Evolutionary conservation across 2,329 filamentous ascomycete genomes (phyloP).

Genomic region (Biscogniauxia sp.): DNA sequence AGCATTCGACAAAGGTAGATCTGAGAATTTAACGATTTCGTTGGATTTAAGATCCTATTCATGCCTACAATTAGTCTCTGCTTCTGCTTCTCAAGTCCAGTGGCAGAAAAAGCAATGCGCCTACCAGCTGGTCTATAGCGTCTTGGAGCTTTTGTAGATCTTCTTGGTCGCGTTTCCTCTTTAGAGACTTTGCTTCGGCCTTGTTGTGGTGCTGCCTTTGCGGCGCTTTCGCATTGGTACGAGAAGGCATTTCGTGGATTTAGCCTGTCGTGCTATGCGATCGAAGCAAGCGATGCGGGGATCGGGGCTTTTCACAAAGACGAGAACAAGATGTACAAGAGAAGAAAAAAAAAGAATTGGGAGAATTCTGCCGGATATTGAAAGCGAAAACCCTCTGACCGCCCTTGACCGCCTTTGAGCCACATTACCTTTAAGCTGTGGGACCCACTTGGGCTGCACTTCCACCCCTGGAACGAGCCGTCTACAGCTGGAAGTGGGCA

Average conservation of each 20-base stretch:
- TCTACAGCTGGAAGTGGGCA: too few relatives aligned
- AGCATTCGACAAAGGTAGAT: conserved; percentile 80
- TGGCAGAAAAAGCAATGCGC: conserved; percentile 17
- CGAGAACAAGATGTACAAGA: conserved; percentile 9
- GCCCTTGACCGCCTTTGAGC: conserved; percentile 20
- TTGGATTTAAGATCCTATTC: conserved; percentile 57
- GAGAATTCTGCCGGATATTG: conserved; percentile 26
- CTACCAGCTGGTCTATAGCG: conserved; percentile 40
- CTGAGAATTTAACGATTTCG: conserved; percentile 67
- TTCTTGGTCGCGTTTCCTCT: conserved; percentile 42
- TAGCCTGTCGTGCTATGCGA: conserved; percentile 1
- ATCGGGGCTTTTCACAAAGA: conserved; percentile 7
- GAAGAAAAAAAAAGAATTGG: conserved; percentile 25
- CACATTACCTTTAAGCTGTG: background rate
- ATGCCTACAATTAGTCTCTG: background rate
- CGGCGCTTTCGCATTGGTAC: conserved; percentile 18
- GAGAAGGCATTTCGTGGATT: conserved; percentile 24
- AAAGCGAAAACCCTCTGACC: conserved; percentile 4
- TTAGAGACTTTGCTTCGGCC: conserved; percentile 34
- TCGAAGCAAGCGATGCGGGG: background rate
- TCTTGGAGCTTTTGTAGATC: conserved; percentile 40
- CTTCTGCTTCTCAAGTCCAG: background rate
- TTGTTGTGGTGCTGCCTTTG: conserved; percentile 29
- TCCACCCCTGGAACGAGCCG: too few relatives aligned
- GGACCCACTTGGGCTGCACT: too few relatives aligned